phyloP scores from a whole-genome alignment of 2,329 filamentous ascomycete genomes.

The Fusarium sp. region DNA sequence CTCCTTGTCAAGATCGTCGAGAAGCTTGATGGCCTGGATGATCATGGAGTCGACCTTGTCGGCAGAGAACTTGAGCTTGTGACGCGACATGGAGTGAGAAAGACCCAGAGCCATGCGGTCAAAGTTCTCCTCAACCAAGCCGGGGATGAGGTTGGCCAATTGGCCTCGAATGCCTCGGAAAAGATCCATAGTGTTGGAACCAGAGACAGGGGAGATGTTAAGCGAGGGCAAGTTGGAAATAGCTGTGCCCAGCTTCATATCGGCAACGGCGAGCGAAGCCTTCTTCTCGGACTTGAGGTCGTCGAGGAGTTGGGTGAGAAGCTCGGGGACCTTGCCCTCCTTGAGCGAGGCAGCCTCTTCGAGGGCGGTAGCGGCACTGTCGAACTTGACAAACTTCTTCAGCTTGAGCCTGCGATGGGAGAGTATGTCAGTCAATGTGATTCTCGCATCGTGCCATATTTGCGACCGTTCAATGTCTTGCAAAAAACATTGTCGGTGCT shows the following conservation, averaged over 20 bases:
- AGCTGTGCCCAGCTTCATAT: conserved; percentile 89
- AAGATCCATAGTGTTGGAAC: conserved; percentile 72
- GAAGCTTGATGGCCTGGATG: conserved; percentile 91
- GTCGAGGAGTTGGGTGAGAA: conserved; percentile 84
- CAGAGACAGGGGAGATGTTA: conserved; percentile 83
- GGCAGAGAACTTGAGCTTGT: conserved; percentile 98
- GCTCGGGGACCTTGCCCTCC: conserved; percentile 93
- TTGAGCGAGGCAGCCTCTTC: conserved; percentile 90
- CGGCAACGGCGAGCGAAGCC: conserved; percentile 90
- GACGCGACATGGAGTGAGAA: conserved; percentile 93
- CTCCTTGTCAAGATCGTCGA: conserved; percentile 98
- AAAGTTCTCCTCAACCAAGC: conserved; percentile 84
- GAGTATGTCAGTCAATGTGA: conserved; percentile 12
- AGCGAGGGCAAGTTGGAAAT: conserved; percentile 93
- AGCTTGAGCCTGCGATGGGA: conserved; percentile 78
- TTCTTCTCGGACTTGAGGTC: conserved; percentile 98
- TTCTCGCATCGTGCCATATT: conserved; percentile 1
- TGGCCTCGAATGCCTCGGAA: conserved; percentile 95
- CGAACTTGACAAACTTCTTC: conserved; percentile 98
- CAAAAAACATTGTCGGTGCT: conserved; percentile 10
- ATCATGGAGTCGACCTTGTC: conserved; percentile 99
- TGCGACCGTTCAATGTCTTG: conserved; percentile 10
- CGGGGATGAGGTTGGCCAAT: conserved; percentile 89
- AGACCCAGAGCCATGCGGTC: conserved; percentile 96
- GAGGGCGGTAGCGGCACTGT: conserved; percentile 88